Percentiles rank a stretch among this genome's conserved stretches.
Evolutionary conservation across 2,329 filamentous ascomycete genomes (phyloP).

Genomic region (Fusarium buxicola): DNA sequence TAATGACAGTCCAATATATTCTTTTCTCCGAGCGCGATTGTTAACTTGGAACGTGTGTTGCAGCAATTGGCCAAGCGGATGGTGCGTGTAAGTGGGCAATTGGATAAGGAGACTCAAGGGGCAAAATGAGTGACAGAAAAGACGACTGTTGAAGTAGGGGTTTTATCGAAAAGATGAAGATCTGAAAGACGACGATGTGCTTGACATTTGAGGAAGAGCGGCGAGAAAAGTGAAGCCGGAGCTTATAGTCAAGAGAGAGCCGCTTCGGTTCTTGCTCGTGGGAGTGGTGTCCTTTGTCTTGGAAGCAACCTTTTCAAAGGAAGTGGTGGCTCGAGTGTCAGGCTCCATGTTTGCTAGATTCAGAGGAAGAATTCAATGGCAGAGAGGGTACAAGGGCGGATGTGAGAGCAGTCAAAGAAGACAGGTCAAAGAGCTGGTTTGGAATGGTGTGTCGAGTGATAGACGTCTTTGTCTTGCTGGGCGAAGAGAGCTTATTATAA

Average conservation of each 20-base stretch:
- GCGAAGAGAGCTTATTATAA: constrained; percentile 41
- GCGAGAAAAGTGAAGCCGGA: constrained; percentile 47
- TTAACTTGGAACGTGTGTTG: neutral
- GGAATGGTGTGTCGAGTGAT: constrained; percentile 25
- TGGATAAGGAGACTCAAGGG: constrained; percentile 11
- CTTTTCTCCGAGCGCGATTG: neutral
- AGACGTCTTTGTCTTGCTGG: constrained; percentile 33
- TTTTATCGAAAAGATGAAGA: constrained; percentile 46
- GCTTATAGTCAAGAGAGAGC: constrained; percentile 45
- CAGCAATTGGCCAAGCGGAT: constrained; percentile 1
- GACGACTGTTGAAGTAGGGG: constrained; percentile 4
- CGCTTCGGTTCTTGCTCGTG: constrained; percentile 42
- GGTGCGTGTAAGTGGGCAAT: constrained; percentile 6
- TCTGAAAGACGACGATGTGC: constrained; percentile 37
- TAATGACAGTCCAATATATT: constrained; percentile 7
- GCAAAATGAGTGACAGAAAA: constrained; percentile 35
- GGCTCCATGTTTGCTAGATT: constrained; percentile 38
- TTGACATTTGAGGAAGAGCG: constrained; percentile 41
- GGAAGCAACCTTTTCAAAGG: constrained; percentile 44
- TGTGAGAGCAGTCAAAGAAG: constrained; percentile 10
- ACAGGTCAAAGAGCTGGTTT: constrained; percentile 28
- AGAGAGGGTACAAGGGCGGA: constrained; percentile 3
- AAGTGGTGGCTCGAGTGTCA: constrained; percentile 37
- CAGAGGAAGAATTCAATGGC: neutral
- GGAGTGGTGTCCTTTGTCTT: constrained; percentile 42